A percentile compares a stretch with the other conserved stretches of the same genome.
phyloP scores from a whole-genome alignment of 257 asterid genomes.

The Nicotiana paniculata region DNA sequence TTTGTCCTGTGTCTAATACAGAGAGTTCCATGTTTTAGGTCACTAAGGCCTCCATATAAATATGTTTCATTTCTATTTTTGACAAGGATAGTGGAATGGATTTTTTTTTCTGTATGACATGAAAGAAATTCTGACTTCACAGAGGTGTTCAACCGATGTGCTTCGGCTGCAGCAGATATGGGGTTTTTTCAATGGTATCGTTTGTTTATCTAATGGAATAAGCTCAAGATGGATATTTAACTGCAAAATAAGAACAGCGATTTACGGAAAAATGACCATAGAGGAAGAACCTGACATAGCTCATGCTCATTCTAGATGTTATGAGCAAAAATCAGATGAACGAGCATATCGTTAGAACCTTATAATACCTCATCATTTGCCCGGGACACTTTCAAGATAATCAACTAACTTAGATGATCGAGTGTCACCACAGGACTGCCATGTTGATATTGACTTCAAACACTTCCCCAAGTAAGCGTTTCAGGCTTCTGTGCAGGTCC shows the following conservation, averaged over 20 bases:
- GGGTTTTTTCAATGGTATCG: constrained; percentile 21
- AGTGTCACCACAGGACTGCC: constrained; percentile 16
- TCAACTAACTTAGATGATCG: constrained; percentile 25
- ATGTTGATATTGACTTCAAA: constrained; percentile 31
- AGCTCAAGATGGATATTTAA: constrained; percentile 17
- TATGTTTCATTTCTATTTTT: not conserved
- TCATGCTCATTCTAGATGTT: not conserved
- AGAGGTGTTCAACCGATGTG: constrained; percentile 19
- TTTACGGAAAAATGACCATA: not conserved
- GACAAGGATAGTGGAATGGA: not conserved
- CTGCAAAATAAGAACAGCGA: constrained; percentile 17
- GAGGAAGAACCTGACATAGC: not conserved
- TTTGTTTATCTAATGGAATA: constrained; percentile 22
- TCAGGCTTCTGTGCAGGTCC: constrained; percentile 14
- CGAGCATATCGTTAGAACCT: not conserved
- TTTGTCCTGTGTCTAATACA: not conserved
- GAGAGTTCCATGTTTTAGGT: not conserved
- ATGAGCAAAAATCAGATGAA: not conserved
- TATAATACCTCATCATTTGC: constrained; percentile 12
- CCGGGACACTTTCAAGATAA: constrained; percentile 10
- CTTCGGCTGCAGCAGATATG: constrained; percentile 16
- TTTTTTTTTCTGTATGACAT: not conserved
- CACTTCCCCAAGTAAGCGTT: constrained; percentile 31
- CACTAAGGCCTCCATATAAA: not conserved
- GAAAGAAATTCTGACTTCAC: constrained; percentile 18